Evolutionary conservation across 352 stramenopile genomes (phyloP).

Genomic region (Pythium brassicae): DNA sequence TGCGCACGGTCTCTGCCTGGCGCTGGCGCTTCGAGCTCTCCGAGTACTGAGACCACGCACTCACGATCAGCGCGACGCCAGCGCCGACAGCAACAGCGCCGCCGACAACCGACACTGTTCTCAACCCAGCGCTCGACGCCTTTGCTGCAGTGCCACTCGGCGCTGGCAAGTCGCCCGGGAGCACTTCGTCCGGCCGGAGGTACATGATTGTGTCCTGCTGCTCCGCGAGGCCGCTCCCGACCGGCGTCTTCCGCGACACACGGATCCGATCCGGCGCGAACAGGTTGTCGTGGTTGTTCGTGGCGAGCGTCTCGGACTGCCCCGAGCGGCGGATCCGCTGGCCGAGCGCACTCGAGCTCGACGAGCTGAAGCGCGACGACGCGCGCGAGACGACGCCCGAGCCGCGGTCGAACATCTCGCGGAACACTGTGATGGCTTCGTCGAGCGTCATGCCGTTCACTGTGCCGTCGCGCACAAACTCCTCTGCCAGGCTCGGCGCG

Average conservation of each 20-base stretch:
- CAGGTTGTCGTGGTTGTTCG: slow-evolving; percentile 85
- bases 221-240: slow-evolving; percentile 29
- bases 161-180: slow-evolving; percentile 47
- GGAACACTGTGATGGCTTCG: slow-evolving; percentile 78
- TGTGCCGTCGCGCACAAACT: slow-evolving; percentile 75
- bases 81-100: slow-evolving; percentile 75
- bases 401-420: slow-evolving; percentile 65
- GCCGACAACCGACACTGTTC: slow-evolving; percentile 62
- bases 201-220: slow-evolving; percentile 70
- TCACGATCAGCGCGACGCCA: slow-evolving; percentile 72
- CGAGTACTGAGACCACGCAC: slow-evolving; percentile 79
- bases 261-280: slow-evolving; percentile 71
- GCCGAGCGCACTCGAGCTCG: slow-evolving; percentile 65
- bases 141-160: slow-evolving; percentile 12
- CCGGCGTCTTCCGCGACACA: slow-evolving; percentile 39
- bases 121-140: slow-evolving; percentile 24
- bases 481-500: slow-evolving; percentile 49
- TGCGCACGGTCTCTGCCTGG: slow-evolving; percentile 64
- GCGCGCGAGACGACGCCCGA: slow-evolving; percentile 54
- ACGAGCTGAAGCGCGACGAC: slow-evolving; percentile 55
- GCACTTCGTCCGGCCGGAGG: slow-evolving; percentile 70
- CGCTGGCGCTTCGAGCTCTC: slow-evolving; percentile 54
- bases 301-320: slow-evolving; percentile 24
- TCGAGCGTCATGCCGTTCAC: slow-evolving; percentile 82
- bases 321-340: slow-evolving; percentile 37